phyloP scores from a whole-genome alignment of 306 rosid species.

The Boehmeria nivea region DNA sequence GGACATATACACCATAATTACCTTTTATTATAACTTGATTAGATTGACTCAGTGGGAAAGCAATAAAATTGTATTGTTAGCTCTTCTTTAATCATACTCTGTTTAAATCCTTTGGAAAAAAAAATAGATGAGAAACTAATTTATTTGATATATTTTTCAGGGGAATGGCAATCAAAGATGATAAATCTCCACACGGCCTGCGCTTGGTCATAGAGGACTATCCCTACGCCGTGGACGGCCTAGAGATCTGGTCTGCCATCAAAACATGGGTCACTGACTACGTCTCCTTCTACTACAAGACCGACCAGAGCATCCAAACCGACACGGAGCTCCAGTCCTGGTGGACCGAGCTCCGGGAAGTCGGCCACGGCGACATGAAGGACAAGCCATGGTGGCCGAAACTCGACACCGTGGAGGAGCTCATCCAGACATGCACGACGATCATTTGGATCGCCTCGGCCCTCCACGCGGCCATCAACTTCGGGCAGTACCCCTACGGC shows the following conservation, averaged over 20 bases:
- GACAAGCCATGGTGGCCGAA: conserved; percentile 77
- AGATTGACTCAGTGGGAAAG: no score
- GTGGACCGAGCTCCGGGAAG: conserved; percentile 72
- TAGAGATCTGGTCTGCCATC: conserved; percentile 63
- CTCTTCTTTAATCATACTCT: no score
- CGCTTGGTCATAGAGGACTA: conserved; percentile 63
- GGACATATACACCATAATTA: no score
- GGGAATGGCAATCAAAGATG: conserved; percentile 62
- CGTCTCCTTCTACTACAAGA: conserved; percentile 45
- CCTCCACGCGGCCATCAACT: conserved; percentile 70
- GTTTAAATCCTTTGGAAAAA: no score
- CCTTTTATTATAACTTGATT: no score
- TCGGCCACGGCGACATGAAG: conserved; percentile 65
- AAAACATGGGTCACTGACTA: conserved; percentile 62
- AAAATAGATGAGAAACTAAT: neutral
- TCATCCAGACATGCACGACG: conserved; percentile 49
- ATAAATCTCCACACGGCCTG: conserved; percentile 44
- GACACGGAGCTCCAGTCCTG: conserved; percentile 59
- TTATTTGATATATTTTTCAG: conserved; percentile 24
- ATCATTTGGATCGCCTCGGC: conserved; percentile 73
- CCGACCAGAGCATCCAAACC: conserved; percentile 28
- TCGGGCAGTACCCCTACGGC: conserved; percentile 73
- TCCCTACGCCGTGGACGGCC: conserved; percentile 81
- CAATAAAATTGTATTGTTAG: no score
- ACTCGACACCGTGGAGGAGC: conserved; percentile 45